Evolutionary conservation across 352 stramenopile genomes (phyloP).

Genomic region (Thalassiosira ordinaria): DNA sequence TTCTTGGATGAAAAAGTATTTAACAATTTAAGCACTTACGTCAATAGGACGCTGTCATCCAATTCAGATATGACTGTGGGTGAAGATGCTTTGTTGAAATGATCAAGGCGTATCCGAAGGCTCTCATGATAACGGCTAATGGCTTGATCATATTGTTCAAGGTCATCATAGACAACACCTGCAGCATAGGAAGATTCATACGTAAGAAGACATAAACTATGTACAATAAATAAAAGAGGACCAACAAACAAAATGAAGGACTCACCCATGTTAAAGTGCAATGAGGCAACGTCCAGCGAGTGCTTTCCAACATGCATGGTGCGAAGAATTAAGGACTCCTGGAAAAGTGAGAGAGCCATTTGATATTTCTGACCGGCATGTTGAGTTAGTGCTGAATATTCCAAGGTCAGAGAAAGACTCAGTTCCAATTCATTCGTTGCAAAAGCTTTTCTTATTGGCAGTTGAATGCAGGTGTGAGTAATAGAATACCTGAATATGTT

Average conservation of each 20-base stretch:
- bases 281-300: conserved; percentile 55
- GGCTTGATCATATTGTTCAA: conserved; percentile 53
- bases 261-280: conserved; percentile 69
- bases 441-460: conserved; percentile 38
- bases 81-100: conserved; percentile 42
- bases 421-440: conserved; percentile 54
- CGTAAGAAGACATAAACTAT: not conserved
- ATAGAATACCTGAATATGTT: conserved; percentile 36
- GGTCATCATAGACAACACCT: conserved; percentile 66
- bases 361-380: conserved; percentile 55
- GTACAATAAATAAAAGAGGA: not conserved
- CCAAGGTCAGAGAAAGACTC: conserved; percentile 59
- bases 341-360: conserved; percentile 47
- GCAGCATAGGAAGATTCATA: no score
- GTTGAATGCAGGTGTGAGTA: conserved; percentile 18
- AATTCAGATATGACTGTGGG: conserved; percentile 27
- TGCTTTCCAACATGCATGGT: conserved; percentile 58
- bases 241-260: not conserved
- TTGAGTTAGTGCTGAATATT: conserved; percentile 59
- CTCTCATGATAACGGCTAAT: conserved; percentile 62
- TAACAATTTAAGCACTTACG: conserved; percentile 21
- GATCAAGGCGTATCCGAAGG: conserved; percentile 56
- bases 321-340: conserved; percentile 61
- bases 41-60: conserved; percentile 59
- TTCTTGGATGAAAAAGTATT: not conserved